Evolutionary conservation across 352 stramenopile species (phyloP).

Genomic region (Phytophthora pinifolia): DNA sequence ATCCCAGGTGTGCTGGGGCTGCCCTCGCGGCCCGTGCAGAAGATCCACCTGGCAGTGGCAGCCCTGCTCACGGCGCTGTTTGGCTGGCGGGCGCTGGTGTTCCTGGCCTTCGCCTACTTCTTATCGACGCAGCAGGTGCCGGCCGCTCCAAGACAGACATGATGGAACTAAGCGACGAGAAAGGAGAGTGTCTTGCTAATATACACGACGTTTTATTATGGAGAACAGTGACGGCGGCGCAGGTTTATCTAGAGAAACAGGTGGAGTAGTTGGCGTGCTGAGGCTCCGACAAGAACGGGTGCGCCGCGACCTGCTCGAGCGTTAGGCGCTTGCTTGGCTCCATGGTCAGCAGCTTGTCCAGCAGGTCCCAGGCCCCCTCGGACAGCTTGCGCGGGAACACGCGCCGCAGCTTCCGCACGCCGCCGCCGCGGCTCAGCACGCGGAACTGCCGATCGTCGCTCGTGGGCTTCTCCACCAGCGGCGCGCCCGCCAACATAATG

Average conservation of each 20-base stretch:
- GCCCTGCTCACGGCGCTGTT: slow-evolving; percentile 61
- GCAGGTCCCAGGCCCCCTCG: slow-evolving; percentile 25
- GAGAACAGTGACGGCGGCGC: neutral
- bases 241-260: slow-evolving; percentile 9
- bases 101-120: slow-evolving; percentile 68
- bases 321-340: slow-evolving; percentile 35
- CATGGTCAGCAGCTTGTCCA: slow-evolving; percentile 33
- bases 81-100: slow-evolving; percentile 73
- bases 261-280: slow-evolving; percentile 8
- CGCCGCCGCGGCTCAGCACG: slow-evolving; percentile 34
- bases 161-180: slow-evolving; percentile 1
- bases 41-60: slow-evolving; percentile 65
- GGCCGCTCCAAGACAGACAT: slow-evolving; percentile 19
- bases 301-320: slow-evolving; percentile 37
- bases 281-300: slow-evolving; percentile 34
- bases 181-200: slow-evolving; percentile 20
- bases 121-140: slow-evolving; percentile 48
- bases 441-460: slow-evolving; percentile 39
- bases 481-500: slow-evolving; percentile 59
- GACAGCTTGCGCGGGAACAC: slow-evolving; percentile 38
- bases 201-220: slow-evolving; percentile 28
- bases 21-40: slow-evolving; percentile 53
- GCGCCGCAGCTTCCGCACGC: slow-evolving; percentile 45
- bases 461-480: slow-evolving; percentile 43
- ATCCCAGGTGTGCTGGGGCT: slow-evolving; percentile 65